Percentiles rank a stretch among this genome's conserved stretches.
phyloP scores from a whole-genome alignment of 805 yeast species.

The Wickerhamomyces xylosicus region DNA sequence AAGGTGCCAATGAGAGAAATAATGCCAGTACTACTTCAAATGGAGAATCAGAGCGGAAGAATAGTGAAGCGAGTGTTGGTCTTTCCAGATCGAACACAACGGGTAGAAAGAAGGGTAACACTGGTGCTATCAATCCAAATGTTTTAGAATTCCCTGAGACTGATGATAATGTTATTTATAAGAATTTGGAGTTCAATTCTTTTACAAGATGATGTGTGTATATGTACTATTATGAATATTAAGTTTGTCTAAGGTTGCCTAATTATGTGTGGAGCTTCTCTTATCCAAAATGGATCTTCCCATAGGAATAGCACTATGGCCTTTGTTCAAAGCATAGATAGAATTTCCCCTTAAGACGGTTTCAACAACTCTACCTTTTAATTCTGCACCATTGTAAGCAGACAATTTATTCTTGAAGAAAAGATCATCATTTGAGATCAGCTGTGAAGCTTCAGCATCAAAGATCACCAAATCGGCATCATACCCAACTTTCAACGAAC shows the following conservation, averaged over 20 bases:
- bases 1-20: slow-evolving; percentile 1
- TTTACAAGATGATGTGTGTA: slow-evolving; percentile 9
- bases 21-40: slow-evolving; percentile 12
- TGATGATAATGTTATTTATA: slow-evolving; percentile 17
- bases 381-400: slow-evolving; percentile 66
- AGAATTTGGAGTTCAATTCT: slow-evolving; percentile 18
- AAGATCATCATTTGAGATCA: slow-evolving; percentile 43
- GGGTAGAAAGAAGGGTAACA: slow-evolving; percentile 9
- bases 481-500: slow-evolving; percentile 58
- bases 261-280: slow-evolving; percentile 21
- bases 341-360: slow-evolving; percentile 71
- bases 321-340: slow-evolving; percentile 45
- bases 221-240: background rate
- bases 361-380: slow-evolving; percentile 68
- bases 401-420: slow-evolving; percentile 81
- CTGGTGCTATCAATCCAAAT: slow-evolving; percentile 9
- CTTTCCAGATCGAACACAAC: slow-evolving; percentile 2
- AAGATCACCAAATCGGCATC: slow-evolving; percentile 88
- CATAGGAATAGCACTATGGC: slow-evolving; percentile 44
- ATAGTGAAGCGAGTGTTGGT: slow-evolving; percentile 3
- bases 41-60: slow-evolving; percentile 16
- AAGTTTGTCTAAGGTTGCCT: background rate
- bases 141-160: slow-evolving; percentile 14
- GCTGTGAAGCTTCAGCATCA: slow-evolving; percentile 47
- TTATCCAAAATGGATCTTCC: slow-evolving; percentile 57